Base-by-base conservation (phyloP, 805 yeast species). In the Wickerhamomyces silvicola region DNA sequence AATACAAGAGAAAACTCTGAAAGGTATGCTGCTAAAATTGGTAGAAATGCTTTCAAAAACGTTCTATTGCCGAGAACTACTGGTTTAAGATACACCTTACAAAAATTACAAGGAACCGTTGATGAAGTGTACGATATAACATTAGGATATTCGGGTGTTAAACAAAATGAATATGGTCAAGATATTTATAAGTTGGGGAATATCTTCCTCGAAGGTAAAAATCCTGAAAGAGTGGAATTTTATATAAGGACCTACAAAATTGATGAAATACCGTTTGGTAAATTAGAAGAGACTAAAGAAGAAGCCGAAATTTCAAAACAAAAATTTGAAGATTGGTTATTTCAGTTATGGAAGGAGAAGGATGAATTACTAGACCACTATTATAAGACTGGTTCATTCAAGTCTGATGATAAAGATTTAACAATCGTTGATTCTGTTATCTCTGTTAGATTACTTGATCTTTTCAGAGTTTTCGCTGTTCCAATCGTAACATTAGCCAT, bases 51-150 rank as follows among this genome's bases (percentile, higher is more conserved):
- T 2, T 64, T 79, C 42, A 64, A 69, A 24, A 78, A 85, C 52
- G 75, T 83, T 10, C 63, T 92, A 38, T 57, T 87, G n/a, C 98
- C 98, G 11, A 72, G 94, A 35, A 66, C 72, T 0, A 75, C 90
- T 21, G 98, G 98, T 0, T 62, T 92, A 18, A 75, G 81, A 46
- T 72, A 75, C 36, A 66, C 79, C 7, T 64, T 88, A 36, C 61
- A 70, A 31, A 68, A 72, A 35, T 66, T 90, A 38, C 56, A 66
- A 14, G 54, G 62, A 8, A 61, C 79, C 5, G 67, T 75, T 10
- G 69, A 70, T 22, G 69, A 65, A 6, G 70, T 92, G 0, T 84
- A 86, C 50, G 97, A 92, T 57, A 58, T 84, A 22, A 85, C 98
- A 0, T 68, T 85, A 25, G 96, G 80, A 1, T 92, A 87, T 56